Conservation (phyloP, 2,329 filamentous ascomycete genomes). For the Neonectria neomacrospora region DNA sequence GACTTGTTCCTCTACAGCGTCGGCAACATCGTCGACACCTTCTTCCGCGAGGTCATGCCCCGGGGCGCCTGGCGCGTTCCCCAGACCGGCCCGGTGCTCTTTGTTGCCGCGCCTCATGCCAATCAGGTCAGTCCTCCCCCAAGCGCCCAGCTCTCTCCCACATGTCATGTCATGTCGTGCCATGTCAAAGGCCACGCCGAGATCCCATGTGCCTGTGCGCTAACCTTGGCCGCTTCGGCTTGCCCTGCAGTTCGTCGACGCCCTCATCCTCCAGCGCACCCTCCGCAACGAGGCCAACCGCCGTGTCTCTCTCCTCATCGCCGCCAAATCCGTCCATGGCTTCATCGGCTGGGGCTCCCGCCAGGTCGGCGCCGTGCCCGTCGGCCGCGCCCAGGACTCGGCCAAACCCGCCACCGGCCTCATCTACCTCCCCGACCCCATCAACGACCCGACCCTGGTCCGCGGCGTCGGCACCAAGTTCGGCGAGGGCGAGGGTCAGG, state of each 20-base stretch:
- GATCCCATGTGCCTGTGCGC: not conserved
- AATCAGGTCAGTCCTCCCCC: slow-evolving; percentile 75
- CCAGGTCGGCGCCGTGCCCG: slow-evolving; percentile 89
- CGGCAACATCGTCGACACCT: slow-evolving; percentile 89
- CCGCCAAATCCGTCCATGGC: slow-evolving; percentile 93
- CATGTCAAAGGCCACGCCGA: not conserved
- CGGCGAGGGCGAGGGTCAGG: slow-evolving; percentile 73
- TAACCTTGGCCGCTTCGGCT: slow-evolving; percentile 18
- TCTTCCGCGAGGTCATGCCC: slow-evolving; percentile 97
- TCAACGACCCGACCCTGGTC: slow-evolving; percentile 84
- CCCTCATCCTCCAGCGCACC: slow-evolving; percentile 90
- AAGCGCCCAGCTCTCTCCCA: slow-evolving; percentile 11
- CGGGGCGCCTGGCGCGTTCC: slow-evolving; percentile 96
- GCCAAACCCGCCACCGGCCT: slow-evolving; percentile 82
- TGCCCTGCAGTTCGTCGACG: slow-evolving; percentile 85
- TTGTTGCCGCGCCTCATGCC: slow-evolving; percentile 95
- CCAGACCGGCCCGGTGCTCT: slow-evolving; percentile 86
- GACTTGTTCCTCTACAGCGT: slow-evolving; percentile 82
- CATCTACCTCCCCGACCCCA: slow-evolving; percentile 89
- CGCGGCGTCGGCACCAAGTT: slow-evolving; percentile 86
- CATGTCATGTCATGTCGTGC: slow-evolving; percentile 12
- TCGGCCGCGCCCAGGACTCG: slow-evolving; percentile 89
- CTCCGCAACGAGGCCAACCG: slow-evolving; percentile 87
- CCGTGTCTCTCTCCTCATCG: slow-evolving; percentile 91
- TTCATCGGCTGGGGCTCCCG: slow-evolving; percentile 91